These are phyloP conservation scores for Colletotrichum chrysophilum DNA, from an alignment of 2,329 filamentous ascomycete species.

Conservation along the genomic window DNA sequence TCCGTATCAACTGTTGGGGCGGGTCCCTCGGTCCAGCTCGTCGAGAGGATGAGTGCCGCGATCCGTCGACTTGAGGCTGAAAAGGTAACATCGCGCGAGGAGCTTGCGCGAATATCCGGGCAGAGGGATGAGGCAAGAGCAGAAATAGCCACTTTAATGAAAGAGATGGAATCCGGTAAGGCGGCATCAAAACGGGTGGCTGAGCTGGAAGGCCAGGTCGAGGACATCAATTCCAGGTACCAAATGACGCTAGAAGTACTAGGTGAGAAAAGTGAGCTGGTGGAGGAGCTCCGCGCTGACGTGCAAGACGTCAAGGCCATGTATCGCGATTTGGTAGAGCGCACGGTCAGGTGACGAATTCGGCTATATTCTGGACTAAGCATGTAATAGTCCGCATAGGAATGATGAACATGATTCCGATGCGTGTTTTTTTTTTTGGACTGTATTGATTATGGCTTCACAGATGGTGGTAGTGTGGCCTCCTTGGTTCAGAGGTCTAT, in stretches of 20 bases:
- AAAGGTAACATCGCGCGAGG: constrained; percentile 87
- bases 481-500: constrained; percentile 58
- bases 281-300: constrained; percentile 89
- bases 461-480: neutral
- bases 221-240: constrained; percentile 76
- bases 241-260: constrained; percentile 92
- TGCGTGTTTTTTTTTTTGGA: neutral
- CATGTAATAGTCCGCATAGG: neutral
- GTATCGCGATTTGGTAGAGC: constrained; percentile 90
- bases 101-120: constrained; percentile 77
- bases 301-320: constrained; percentile 94
- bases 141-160: constrained; percentile 90
- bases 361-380: neutral
- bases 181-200: constrained; percentile 63
- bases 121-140: constrained; percentile 92
- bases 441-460: neutral
- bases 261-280: constrained; percentile 94
- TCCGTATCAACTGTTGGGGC: constrained; percentile 89
- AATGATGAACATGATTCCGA: neutral
- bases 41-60: constrained; percentile 93
- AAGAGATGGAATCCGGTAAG: constrained; percentile 77
- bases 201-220: constrained; percentile 71
- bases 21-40: constrained; percentile 91
- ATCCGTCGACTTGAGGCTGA: constrained; percentile 91
- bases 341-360: constrained; percentile 68